Evolutionary conservation across 371 early-diverging fungal genomes (phyloP).

Genomic region (Syncephalastrum monosporum): DNA sequence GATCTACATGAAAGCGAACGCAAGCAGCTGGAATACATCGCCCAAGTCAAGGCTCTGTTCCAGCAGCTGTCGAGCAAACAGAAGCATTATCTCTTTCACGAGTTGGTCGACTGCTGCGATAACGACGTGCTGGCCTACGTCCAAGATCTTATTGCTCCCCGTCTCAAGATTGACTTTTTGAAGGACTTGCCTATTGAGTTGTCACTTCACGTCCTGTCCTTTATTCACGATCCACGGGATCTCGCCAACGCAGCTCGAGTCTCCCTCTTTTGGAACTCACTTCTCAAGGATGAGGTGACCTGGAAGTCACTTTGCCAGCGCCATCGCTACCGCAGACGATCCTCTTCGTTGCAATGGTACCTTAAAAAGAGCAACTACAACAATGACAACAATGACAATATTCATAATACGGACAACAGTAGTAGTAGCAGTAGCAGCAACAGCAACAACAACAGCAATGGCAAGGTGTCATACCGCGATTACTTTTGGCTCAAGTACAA

Average conservation of each 20-base stretch:
- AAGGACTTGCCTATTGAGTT: conserved; percentile 77
- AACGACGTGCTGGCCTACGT: conserved; percentile 58
- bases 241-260: conserved; percentile 76
- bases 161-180: conserved; percentile 79
- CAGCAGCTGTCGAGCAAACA: conserved; percentile 34
- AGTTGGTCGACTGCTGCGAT: conserved; percentile 55
- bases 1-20: no score
- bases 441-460: conserved; percentile 8
- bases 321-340: conserved; percentile 33
- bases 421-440: conserved; percentile 4
- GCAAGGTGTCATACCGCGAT: conserved; percentile 53
- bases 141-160: conserved; percentile 58
- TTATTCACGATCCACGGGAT: conserved; percentile 67
- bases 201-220: conserved; percentile 67
- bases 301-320: conserved; percentile 52
- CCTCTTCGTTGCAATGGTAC: conserved; percentile 8
- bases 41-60: conserved; percentile 28
- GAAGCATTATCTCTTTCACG: conserved; percentile 37
- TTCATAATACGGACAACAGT: not conserved
- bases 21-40: conserved; percentile 13
- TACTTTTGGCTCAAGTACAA: conserved; percentile 65
- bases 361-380: not conserved
- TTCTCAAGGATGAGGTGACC: conserved; percentile 64
- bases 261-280: conserved; percentile 71
- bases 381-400: no score